These are phyloP conservation scores for Acer saccharum DNA, from an alignment of 345 rosid species.

Conservation along the genomic window DNA sequence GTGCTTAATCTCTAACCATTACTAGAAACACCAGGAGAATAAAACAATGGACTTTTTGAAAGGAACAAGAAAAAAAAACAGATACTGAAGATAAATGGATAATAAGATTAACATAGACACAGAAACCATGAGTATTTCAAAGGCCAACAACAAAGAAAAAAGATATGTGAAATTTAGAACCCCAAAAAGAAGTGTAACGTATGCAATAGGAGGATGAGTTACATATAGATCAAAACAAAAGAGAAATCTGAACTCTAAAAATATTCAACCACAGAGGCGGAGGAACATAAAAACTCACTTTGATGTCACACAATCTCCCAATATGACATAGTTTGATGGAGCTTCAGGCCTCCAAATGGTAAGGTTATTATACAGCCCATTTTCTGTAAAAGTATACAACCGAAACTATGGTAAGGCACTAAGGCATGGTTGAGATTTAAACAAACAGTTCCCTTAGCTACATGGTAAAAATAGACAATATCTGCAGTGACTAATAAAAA, in stretches of 20 bases:
- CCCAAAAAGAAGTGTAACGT: background rate
- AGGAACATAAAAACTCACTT: constrained; percentile 48
- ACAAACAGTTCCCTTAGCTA: background rate
- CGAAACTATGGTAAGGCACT: constrained; percentile 13
- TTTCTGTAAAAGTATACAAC: constrained; percentile 49
- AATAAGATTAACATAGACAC: background rate
- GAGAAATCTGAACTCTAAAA: background rate
- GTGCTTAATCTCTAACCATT: background rate
- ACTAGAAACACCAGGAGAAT: background rate
- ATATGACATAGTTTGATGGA: constrained; percentile 88
- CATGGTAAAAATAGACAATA: background rate
- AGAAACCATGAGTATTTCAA: background rate
- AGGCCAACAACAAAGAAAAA: background rate
- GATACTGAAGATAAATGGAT: background rate
- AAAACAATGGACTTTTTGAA: background rate
- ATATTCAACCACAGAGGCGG: background rate
- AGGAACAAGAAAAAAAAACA: background rate
- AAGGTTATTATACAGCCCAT: constrained; percentile 68
- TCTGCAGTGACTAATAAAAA: background rate
- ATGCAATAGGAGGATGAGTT: background rate
- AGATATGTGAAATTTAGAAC: background rate
- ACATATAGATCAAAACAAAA: background rate
- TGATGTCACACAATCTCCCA: constrained; percentile 98
- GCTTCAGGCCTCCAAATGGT: constrained; percentile 98
- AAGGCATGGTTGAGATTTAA: constrained; percentile 8